Percentiles rank a stretch among this genome's conserved stretches.
These are phyloP conservation scores for Blepharisma japonicum DNA, from an alignment of 73 alveolate species.

Conservation along the genomic window DNA sequence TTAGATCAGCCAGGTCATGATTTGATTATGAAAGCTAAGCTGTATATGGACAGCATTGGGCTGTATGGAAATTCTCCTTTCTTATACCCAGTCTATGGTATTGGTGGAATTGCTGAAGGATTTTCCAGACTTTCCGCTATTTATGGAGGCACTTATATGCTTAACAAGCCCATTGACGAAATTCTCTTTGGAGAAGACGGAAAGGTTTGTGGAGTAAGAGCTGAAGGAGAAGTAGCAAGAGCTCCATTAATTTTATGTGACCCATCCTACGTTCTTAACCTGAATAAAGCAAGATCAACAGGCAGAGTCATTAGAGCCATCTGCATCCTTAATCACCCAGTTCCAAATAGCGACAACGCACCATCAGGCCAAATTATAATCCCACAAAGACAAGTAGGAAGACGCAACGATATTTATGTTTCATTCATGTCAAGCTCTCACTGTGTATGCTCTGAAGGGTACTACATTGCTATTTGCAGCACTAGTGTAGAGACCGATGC, in stretches of 20 bases:
- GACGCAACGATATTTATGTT: constrained; percentile 59
- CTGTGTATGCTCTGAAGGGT: constrained; percentile 70
- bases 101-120: constrained; percentile 96
- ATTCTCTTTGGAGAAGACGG: constrained; percentile 82
- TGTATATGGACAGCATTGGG: no score
- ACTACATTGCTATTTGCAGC: constrained; percentile 71
- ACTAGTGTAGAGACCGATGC: constrained; percentile 77
- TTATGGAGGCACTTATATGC: constrained; percentile 97
- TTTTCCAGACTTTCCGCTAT: constrained; percentile 94
- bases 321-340: constrained; percentile 93
- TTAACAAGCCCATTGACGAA: constrained; percentile 92
- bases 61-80: constrained; percentile 93
- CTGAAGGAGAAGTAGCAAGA: no score
- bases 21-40: no score
- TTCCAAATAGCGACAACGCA: constrained; percentile 86
- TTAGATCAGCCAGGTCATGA: no score
- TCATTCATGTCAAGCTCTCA: constrained; percentile 50
- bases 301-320: constrained; percentile 91
- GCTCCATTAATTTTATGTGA: no score
- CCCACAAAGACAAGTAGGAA: constrained; percentile 89
- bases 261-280: background rate
- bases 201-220: constrained; percentile 17
- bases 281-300: constrained; percentile 50
- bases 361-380: constrained; percentile 86
- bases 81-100: constrained; percentile 98